Percentiles rank a stretch among this genome's conserved stretches.
Evolutionary conservation across 2,329 filamentous ascomycete genomes (phyloP).

Genomic region (Aspergillus ochraceus): DNA sequence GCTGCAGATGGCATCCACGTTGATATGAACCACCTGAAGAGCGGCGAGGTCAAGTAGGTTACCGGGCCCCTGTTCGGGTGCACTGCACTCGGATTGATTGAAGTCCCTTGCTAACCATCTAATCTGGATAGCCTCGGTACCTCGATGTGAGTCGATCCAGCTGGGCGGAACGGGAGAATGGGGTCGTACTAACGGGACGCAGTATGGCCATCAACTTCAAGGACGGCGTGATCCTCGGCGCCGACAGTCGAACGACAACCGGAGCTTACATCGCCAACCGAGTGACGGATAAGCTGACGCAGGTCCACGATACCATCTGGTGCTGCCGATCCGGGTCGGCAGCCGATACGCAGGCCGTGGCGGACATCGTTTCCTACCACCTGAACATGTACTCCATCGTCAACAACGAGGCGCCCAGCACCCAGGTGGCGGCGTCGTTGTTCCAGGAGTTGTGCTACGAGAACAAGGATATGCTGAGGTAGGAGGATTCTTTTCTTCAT

Average conservation of each 20-base stretch:
- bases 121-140: constrained; percentile 73
- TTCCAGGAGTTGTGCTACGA: constrained; percentile 98
- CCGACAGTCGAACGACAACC: constrained; percentile 95
- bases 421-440: constrained; percentile 89
- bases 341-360: constrained; percentile 95
- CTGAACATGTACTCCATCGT: constrained; percentile 87
- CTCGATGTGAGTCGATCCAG: constrained; percentile 71
- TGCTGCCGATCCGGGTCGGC: constrained; percentile 98
- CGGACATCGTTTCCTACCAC: constrained; percentile 97
- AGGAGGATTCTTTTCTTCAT: constrained; percentile 34
- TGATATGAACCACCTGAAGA: constrained; percentile 98
- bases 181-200: constrained; percentile 26
- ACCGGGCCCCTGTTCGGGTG: background rate
- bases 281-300: constrained; percentile 98
- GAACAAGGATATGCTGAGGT: constrained; percentile 94
- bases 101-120: constrained; percentile 31
- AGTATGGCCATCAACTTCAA: constrained; percentile 99
- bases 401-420: constrained; percentile 87
- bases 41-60: constrained; percentile 95
- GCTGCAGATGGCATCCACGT: constrained; percentile 92
- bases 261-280: constrained; percentile 98
- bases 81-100: background rate
- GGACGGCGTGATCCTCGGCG: constrained; percentile 93
- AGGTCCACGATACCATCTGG: constrained; percentile 99
- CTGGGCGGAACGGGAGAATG: constrained; percentile 11